Percentiles rank a stretch among this genome's conserved stretches.
Evolutionary conservation across 805 yeast genomes (phyloP).

Genomic region (Lipomyces oligophaga): DNA sequence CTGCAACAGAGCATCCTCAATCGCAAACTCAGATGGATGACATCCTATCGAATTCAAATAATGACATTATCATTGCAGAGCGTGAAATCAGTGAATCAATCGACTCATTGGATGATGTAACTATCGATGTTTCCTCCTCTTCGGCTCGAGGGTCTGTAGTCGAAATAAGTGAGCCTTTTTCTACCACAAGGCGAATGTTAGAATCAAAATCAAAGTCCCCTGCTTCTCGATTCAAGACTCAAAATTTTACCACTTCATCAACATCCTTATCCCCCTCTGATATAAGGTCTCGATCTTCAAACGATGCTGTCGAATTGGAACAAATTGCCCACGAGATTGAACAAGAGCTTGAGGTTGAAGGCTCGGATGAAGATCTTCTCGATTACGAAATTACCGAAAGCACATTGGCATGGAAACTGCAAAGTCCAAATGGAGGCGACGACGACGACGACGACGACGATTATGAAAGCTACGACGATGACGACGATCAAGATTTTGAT

Average conservation of each 20-base stretch:
- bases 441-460: constrained; percentile 41
- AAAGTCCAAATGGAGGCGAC: constrained; percentile 48
- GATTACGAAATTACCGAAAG: constrained; percentile 22
- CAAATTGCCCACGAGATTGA: constrained; percentile 23
- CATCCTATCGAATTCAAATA: neutral
- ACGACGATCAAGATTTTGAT: constrained; percentile 41
- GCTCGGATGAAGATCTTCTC: constrained; percentile 51
- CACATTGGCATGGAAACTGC: constrained; percentile 19
- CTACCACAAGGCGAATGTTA: neutral
- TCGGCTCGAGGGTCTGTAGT: neutral
- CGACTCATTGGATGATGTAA: neutral
- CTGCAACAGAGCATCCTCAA: neutral
- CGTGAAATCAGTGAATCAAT: neutral
- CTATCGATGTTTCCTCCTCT: neutral
- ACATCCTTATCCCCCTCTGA: neutral
- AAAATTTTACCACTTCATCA: constrained; percentile 1
- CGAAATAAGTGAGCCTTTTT: neutral
- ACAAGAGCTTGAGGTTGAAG: constrained; percentile 54
- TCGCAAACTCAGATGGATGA: neutral
- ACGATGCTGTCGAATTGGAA: constrained; percentile 29
- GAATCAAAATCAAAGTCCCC: neutral
- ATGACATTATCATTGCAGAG: neutral
- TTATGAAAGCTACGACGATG: constrained; percentile 37
- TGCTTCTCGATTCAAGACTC: constrained; percentile 4
- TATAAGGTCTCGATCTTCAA: constrained; percentile 5